Evolutionary conservation across 2,329 filamentous ascomycete species (phyloP).

Genomic region (Ustilaginoidea virens): DNA sequence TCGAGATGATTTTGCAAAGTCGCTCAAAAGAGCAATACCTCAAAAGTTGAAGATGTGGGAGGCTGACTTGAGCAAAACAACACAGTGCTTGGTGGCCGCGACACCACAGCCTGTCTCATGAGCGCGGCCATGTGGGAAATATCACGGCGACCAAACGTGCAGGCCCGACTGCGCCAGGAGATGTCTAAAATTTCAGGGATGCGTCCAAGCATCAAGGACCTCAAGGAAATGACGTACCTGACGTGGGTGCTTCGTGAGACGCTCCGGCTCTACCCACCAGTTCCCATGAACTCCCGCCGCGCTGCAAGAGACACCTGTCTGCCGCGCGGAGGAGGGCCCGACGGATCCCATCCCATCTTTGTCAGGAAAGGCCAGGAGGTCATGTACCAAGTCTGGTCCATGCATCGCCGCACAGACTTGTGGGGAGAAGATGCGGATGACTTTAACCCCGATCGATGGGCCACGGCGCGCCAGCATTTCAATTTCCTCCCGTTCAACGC

Average conservation of each 20-base stretch:
- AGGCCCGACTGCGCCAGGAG: neutral
- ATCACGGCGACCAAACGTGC: neutral
- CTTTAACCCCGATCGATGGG: constrained; percentile 55
- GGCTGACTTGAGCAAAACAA: too few relatives aligned
- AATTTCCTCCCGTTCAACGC: constrained; percentile 63
- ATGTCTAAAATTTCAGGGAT: constrained; percentile 31
- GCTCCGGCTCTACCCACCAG: constrained; percentile 10
- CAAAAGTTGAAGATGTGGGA: too few relatives aligned
- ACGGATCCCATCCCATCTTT: constrained; percentile 30
- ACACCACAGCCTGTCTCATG: neutral
- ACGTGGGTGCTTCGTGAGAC: constrained; percentile 10
- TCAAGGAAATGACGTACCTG: constrained; percentile 10
- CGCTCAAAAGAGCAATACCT: too few relatives aligned
- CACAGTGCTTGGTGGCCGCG: constrained; percentile 1
- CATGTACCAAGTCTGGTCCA: constrained; percentile 12
- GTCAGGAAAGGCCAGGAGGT: constrained; percentile 29
- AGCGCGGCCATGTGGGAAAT: neutral
- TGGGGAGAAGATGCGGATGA: neutral
- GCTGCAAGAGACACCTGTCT: constrained; percentile 27
- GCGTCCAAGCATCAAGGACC: constrained; percentile 24
- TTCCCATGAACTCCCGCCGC: constrained; percentile 9
- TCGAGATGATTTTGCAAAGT: too few relatives aligned
- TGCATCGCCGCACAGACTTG: neutral
- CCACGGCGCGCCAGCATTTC: constrained; percentile 44
- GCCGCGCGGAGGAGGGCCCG: constrained; percentile 32